These are phyloP conservation scores for Paraglomus brasilianum DNA, from an alignment of 192 early-diverging fungal species.

Conservation along the genomic window DNA sequence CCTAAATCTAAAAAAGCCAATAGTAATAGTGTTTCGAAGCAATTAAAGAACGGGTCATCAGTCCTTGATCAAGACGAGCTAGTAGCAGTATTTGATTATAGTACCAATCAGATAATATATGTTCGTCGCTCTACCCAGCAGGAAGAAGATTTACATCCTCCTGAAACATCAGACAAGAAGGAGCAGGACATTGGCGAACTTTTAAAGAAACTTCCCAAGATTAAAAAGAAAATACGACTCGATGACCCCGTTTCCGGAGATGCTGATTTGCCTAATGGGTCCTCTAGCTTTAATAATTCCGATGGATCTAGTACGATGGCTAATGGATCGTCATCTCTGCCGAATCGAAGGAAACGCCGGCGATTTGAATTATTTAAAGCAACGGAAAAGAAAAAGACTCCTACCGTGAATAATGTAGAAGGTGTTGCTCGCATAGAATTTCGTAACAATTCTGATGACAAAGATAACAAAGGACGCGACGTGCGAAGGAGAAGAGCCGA, in stretches of 20 bases:
- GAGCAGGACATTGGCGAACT: constrained; percentile 31
- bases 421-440: not conserved
- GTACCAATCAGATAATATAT: constrained; percentile 12
- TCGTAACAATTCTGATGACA: not conserved
- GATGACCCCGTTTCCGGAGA: constrained; percentile 34
- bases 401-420: too few species aligned
- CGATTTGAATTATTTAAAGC: too few species aligned
- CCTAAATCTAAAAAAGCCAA: too few species aligned
- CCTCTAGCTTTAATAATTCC: too few species aligned
- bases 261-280: too few species aligned
- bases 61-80: constrained; percentile 11
- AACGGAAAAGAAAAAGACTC: too few species aligned
- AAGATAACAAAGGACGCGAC: not conserved
- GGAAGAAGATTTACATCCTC: constrained; percentile 30
- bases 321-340: too few species aligned
- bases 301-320: too few species aligned
- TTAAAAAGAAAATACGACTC: not conserved
- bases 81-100: not conserved
- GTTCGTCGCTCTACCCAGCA: constrained; percentile 12
- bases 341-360: too few species aligned
- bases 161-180: constrained; percentile 30
- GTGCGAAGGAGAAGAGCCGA: not conserved
- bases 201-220: constrained; percentile 34
- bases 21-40: too few species aligned
- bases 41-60: constrained; percentile 37